Conservation (phyloP, 2,329 filamentous ascomycete genomes). For the Xylariaceae sp. region DNA sequence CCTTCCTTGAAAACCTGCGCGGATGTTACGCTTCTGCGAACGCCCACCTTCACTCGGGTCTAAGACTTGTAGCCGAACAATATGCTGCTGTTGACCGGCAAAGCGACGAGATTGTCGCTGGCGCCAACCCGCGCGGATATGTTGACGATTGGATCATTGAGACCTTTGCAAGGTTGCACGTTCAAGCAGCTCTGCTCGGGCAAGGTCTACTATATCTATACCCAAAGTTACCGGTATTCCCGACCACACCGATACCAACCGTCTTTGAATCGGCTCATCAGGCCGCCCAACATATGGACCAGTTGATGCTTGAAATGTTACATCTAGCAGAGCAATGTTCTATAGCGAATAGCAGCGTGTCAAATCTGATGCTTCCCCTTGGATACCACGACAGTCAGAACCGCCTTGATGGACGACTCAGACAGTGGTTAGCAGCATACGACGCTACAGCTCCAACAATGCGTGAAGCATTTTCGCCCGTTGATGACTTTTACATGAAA, state of each 20-base stretch:
- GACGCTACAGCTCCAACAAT: conserved; percentile 23
- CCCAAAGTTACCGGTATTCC: conserved; percentile 12
- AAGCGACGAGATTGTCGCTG: conserved; percentile 4
- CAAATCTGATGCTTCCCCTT: not conserved
- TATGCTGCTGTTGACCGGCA: conserved; percentile 11
- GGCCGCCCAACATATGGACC: conserved; percentile 25
- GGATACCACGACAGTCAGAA: conserved; percentile 15
- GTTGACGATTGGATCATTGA: conserved; percentile 43
- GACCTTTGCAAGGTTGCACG: conserved; percentile 35
- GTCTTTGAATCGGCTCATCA: conserved; percentile 25
- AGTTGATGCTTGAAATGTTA: conserved; percentile 25
- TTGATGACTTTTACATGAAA: conserved; percentile 23
- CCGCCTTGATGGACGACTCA: conserved; percentile 16
- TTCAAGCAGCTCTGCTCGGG: conserved; percentile 32
- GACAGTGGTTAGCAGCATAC: conserved; percentile 26
- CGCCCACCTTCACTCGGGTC: conserved; percentile 41
- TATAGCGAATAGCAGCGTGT: not conserved
- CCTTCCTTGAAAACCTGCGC: conserved; percentile 34
- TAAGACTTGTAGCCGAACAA: conserved; percentile 34
- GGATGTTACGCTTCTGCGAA: conserved; percentile 38
- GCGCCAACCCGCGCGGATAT: conserved; percentile 23
- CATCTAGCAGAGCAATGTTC: conserved; percentile 22
- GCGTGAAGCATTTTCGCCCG: conserved; percentile 16
- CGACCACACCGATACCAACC: conserved; percentile 10
- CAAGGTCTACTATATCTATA: conserved; percentile 22